phyloP scores from a whole-genome alignment of 129 eudicot genomes.

The Erigeron canadensis region DNA sequence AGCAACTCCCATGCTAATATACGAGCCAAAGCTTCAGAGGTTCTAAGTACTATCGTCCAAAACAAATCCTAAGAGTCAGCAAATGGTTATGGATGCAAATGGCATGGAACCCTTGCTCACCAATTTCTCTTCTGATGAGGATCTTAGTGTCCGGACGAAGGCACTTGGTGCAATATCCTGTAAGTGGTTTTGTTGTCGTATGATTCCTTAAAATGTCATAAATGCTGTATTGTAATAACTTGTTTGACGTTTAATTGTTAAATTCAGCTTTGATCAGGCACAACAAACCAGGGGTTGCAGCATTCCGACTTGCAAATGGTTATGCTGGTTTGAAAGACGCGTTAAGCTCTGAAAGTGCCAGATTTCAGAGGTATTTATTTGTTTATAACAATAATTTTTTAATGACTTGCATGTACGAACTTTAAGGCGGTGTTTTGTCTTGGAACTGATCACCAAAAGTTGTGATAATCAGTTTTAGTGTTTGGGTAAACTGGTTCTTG shows the following conservation, averaged over 20 bases:
- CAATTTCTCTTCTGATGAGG: conserved; percentile 74
- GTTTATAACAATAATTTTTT: conserved; percentile 1
- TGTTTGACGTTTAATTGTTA: neutral
- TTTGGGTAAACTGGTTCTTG: neutral
- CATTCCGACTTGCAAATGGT: conserved; percentile 90
- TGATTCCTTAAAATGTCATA: neutral
- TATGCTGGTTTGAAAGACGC: conserved; percentile 54
- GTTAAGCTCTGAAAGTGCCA: conserved; percentile 64
- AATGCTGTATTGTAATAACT: neutral
- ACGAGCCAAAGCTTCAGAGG: conserved; percentile 95
- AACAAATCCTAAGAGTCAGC: conserved; percentile 92
- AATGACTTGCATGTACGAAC: too few relatives aligned
- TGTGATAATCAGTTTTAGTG: neutral
- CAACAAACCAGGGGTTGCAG: conserved; percentile 77
- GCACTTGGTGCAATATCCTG: conserved; percentile 94
- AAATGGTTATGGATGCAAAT: conserved; percentile 92
- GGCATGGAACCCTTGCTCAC: conserved; percentile 77
- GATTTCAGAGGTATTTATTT: conserved; percentile 76
- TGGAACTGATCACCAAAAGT: too few relatives aligned
- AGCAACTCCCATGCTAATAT: conserved; percentile 75
- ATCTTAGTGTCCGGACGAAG: conserved; percentile 69
- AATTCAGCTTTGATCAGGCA: conserved; percentile 77
- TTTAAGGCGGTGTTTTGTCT: too few relatives aligned
- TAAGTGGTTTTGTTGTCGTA: conserved; percentile 34
- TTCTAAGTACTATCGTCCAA: conserved; percentile 82